Base-by-base conservation (phyloP, 2,329 filamentous ascomycete species). In the Alternaria brassicicola region DNA sequence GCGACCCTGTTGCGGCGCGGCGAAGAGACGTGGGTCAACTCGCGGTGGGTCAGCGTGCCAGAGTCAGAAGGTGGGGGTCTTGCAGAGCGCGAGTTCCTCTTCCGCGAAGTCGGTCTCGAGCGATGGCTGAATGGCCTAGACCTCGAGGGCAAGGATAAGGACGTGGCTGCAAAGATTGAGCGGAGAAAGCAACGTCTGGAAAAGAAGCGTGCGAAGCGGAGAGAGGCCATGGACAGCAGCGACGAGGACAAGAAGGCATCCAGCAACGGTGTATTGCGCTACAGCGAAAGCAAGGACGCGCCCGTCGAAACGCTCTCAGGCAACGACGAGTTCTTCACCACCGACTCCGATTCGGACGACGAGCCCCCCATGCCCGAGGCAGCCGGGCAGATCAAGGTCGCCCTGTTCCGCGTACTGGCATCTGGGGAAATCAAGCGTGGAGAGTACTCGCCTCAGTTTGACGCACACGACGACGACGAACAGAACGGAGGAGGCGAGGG, bases 11-110 rank as follows among this genome's bases (percentile, higher is more conserved):
- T 99, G 51, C 86, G 95, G 54, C 90, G 93, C 12, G 94, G 95
- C 23, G 95, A 98, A 76, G 95, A 99, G 80, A 99, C 95, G 2
- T 99, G 95, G 95, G 96, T 99, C 23, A 99, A 98, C 74, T 97
- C 93, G 55, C 86, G 95, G 69, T 99, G 95, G 95, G 95, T 99
- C 48, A 94, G 96, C 74, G 88, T 99, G 6, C 92, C 94, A 3
- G 89, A 93, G 26, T 87, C 89, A 23, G 94, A 98, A 78, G 94
- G 94, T 30, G 95, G 95, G 48, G 95, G 95, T 39, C 86, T 99
- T 43, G 95, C 95, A 28, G 95, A 99, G 81, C 88, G 95, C 64
- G 95, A 99, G 76, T 99, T 99, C 69, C 81, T 99, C 64, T 99
- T 99, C 80, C 91, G 94, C 55, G 95, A 99, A 78, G 95, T 99